phyloP scores from a whole-genome alignment of 768 basidiomycete species.

The Panaeolus cyanescens region DNA sequence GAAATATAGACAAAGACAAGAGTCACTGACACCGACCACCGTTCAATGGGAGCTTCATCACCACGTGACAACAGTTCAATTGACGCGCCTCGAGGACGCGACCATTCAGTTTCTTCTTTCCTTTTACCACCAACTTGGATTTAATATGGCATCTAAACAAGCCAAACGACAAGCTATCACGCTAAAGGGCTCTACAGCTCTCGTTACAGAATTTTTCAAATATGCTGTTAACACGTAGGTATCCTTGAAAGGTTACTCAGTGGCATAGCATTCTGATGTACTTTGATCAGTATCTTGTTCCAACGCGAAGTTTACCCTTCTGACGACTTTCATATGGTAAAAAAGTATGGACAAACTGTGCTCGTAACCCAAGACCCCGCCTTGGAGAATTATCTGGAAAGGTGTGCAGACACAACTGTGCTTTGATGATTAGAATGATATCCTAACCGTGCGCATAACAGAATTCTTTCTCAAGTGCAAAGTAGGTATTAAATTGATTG shows the following conservation, averaged over 20 bases:
- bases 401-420: constrained; percentile 43
- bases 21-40: neutral
- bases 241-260: neutral
- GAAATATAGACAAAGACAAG: neutral
- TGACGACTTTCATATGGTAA: constrained; percentile 99
- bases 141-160: constrained; percentile 50
- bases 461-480: constrained; percentile 90
- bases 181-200: constrained; percentile 89
- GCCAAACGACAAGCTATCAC: constrained; percentile 79
- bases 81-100: constrained; percentile 17
- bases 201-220: constrained; percentile 99
- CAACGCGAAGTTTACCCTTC: constrained; percentile 97
- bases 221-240: constrained; percentile 96
- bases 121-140: constrained; percentile 11
- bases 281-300: constrained; percentile 76
- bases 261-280: constrained; percentile 8
- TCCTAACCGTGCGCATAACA: constrained; percentile 28
- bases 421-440: neutral
- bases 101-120: constrained; percentile 14
- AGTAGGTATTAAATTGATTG: constrained; percentile 51
- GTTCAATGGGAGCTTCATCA: neutral
- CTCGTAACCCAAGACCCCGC: constrained; percentile 93
- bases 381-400: constrained; percentile 90
- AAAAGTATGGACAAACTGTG: constrained; percentile 97
- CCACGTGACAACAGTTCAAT: constrained; percentile 34